Evolutionary conservation across 495 filamentous ascomycete genomes (phyloP).

Genomic region (Hypoxylon perforatum): DNA sequence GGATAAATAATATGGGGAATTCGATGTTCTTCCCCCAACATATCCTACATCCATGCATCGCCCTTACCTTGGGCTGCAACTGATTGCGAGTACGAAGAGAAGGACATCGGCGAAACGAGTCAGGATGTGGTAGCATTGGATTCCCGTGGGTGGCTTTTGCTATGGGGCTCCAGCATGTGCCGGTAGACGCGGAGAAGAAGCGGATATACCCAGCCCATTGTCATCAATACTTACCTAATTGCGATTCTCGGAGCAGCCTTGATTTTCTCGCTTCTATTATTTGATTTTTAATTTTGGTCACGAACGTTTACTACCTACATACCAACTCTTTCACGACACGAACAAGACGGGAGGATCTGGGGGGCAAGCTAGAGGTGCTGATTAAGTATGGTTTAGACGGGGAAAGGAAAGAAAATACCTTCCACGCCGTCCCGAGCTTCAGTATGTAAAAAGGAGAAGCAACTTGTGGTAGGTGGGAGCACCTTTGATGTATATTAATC

Average conservation of each 20-base stretch:
- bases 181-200: slow-evolving; percentile 1
- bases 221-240: background rate
- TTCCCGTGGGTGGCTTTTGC: background rate
- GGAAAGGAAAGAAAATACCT: background rate
- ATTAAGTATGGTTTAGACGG: background rate
- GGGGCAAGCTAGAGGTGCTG: background rate
- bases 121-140: too few species aligned
- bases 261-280: background rate
- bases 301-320: slow-evolving; percentile 16
- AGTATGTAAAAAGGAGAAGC: background rate
- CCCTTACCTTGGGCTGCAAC: too few species aligned
- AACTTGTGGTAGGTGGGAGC: background rate
- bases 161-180: background rate
- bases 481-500: slow-evolving; percentile 1
- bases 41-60: too few species aligned
- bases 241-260: background rate
- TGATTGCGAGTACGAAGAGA: background rate
- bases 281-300: slow-evolving; percentile 18
- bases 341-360: slow-evolving; percentile 12
- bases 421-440: slow-evolving; percentile 6
- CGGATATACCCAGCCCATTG: slow-evolving; percentile 19
- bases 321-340: slow-evolving; percentile 12
- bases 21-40: too few species aligned
- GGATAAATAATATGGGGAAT: too few species aligned
- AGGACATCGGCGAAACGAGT: too few species aligned